These are phyloP conservation scores for Eucalyptus tenuipes DNA, from an alignment of 345 rosid species.

Conservation along the genomic window DNA sequence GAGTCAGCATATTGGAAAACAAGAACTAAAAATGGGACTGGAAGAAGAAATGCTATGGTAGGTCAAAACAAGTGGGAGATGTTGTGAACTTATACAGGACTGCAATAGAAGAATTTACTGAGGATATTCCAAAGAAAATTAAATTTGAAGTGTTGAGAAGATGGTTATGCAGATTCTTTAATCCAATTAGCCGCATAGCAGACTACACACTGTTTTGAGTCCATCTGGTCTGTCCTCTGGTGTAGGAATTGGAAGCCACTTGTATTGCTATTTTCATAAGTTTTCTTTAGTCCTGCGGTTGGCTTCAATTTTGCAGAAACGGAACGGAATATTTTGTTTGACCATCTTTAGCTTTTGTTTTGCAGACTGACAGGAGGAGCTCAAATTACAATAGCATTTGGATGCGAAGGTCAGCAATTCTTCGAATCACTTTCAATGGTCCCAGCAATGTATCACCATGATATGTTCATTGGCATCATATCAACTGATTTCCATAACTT, in stretches of 20 bases:
- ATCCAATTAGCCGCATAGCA: background rate
- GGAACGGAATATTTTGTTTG: background rate
- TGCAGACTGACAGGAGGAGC: constrained; percentile 81
- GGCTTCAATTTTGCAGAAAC: background rate
- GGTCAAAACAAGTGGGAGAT: background rate
- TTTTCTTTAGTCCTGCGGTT: background rate
- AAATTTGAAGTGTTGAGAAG: background rate
- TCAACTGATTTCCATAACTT: background rate
- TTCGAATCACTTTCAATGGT: background rate
- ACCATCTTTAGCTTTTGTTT: constrained; percentile 6
- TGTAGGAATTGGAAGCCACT: background rate
- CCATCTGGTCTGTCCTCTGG: background rate
- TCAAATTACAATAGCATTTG: constrained; percentile 52
- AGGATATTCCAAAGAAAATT: background rate
- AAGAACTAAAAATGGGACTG: background rate
- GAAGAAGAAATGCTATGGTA: background rate
- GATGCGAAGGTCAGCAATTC: constrained; percentile 60
- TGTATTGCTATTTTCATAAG: background rate
- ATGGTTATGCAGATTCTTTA: background rate
- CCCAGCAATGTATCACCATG: background rate
- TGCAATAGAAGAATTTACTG: background rate
- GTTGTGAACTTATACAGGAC: background rate
- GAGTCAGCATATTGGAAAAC: background rate
- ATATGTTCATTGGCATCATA: background rate
- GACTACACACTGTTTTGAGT: background rate